Conservation (phyloP, 305 asterid genomes). For the Rubia peregrina region DNA sequence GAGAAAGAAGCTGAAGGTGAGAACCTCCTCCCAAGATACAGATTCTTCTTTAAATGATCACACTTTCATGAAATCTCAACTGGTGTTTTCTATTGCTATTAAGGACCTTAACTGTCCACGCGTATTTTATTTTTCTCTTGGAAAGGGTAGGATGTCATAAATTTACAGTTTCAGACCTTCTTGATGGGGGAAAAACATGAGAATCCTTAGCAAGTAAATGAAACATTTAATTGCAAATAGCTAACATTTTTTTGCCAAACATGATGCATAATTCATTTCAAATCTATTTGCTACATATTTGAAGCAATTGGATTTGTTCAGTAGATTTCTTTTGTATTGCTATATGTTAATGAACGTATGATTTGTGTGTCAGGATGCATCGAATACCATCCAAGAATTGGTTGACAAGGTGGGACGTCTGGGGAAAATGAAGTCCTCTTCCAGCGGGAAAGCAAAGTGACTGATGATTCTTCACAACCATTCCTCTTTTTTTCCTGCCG, state of each 20-base stretch:
- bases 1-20: constrained; percentile 67
- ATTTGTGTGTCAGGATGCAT: constrained; percentile 43
- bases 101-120: background rate
- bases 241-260: background rate
- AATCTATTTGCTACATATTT: background rate
- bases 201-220: background rate
- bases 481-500: background rate
- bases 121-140: background rate
- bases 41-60: background rate
- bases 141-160: background rate
- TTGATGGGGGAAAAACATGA: too few species aligned
- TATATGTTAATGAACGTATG: background rate
- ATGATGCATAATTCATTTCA: background rate
- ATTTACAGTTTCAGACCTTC: too few species aligned
- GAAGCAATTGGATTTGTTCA: background rate
- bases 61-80: background rate
- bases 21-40: background rate
- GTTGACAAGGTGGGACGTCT: constrained; percentile 35
- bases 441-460: constrained; percentile 21
- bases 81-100: background rate
- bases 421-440: constrained; percentile 30
- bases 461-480: background rate
- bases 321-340: background rate
- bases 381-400: constrained; percentile 58
- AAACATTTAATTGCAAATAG: background rate